Conservation (phyloP, 2,329 filamentous ascomycete genomes). For the Blumeriella jaapii region DNA sequence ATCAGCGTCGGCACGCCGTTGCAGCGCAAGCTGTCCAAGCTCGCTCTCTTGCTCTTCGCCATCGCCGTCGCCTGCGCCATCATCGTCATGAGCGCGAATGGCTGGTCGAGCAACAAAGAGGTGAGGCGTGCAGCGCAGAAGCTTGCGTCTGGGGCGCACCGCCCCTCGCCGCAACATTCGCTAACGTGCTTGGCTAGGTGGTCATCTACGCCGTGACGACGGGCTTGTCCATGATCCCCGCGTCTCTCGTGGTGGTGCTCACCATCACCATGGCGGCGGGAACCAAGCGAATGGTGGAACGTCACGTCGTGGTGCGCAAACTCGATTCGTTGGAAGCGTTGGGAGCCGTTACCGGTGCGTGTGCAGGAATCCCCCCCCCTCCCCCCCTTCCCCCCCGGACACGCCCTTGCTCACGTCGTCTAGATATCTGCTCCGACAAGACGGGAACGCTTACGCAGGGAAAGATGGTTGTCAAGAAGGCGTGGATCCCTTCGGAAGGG, state of each 20-base stretch:
- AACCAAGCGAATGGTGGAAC: constrained; percentile 44
- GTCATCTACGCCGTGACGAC: constrained; percentile 53
- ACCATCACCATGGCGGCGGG: constrained; percentile 57
- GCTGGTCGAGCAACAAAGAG: constrained; percentile 37
- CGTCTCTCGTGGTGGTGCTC: constrained; percentile 50
- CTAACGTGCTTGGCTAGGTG: constrained; percentile 27
- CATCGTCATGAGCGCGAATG: constrained; percentile 50
- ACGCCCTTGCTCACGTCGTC: constrained; percentile 18
- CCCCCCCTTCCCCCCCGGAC: background rate
- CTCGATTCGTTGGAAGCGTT: constrained; percentile 43
- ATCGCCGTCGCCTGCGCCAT: constrained; percentile 54
- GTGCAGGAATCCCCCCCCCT: no score
- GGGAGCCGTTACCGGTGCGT: constrained; percentile 45
- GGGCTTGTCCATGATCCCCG: constrained; percentile 49
- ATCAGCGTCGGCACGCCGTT: constrained; percentile 55
- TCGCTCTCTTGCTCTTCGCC: constrained; percentile 50
- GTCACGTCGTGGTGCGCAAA: constrained; percentile 46
- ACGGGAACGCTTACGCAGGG: constrained; percentile 47
- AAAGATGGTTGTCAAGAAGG: constrained; percentile 37
- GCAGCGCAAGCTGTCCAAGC: constrained; percentile 53
- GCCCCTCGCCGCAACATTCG: background rate
- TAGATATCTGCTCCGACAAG: constrained; percentile 60
- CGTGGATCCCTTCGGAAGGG: constrained; percentile 40
- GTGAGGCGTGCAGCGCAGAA: background rate
- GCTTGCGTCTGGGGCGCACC: no score